Evolutionary conservation across 1,284 basidiomycete genomes (phyloP).

Genomic region (Moesziomyces parantarcticus): DNA sequence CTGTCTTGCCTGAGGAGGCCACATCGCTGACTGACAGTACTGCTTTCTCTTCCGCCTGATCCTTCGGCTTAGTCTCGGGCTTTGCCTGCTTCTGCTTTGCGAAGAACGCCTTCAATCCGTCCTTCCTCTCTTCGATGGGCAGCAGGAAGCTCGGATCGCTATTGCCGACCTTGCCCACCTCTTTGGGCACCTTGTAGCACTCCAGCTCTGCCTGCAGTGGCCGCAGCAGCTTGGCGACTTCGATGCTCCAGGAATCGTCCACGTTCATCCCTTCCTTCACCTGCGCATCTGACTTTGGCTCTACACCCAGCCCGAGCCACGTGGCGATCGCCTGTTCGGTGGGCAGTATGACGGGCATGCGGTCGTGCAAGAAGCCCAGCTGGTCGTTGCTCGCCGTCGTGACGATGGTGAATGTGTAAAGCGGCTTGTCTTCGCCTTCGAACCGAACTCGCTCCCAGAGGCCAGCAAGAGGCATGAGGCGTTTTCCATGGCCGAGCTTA

Average conservation of each 20-base stretch:
- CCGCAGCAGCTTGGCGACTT: constrained; percentile 75
- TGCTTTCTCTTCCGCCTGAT: background rate
- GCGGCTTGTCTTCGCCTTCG: constrained; percentile 72
- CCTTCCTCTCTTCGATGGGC: constrained; percentile 81
- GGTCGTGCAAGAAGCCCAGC: constrained; percentile 75
- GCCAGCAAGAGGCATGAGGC: constrained; percentile 86
- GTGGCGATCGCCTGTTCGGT: constrained; percentile 73
- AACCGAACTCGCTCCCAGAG: constrained; percentile 79
- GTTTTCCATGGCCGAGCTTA: constrained; percentile 74
- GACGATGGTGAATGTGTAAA: constrained; percentile 88
- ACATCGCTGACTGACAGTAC: background rate
- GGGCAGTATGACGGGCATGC: constrained; percentile 88
- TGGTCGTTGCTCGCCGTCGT: constrained; percentile 74
- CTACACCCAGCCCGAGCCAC: constrained; percentile 79
- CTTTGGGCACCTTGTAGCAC: constrained; percentile 88
- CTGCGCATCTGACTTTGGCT: constrained; percentile 9
- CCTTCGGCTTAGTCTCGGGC: background rate
- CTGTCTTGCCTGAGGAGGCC: constrained; percentile 3
- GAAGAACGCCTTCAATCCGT: constrained; percentile 90
- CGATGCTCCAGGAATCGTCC: constrained; percentile 68
- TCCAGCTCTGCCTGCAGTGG: constrained; percentile 75
- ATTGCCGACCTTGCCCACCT: constrained; percentile 88
- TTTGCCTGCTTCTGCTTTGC: constrained; percentile 68
- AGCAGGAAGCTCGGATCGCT: constrained; percentile 85
- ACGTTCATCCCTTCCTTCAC: constrained; percentile 25